These are phyloP conservation scores for Penicillium silybi DNA, from an alignment of 495 filamentous ascomycete species.

Conservation along the genomic window DNA sequence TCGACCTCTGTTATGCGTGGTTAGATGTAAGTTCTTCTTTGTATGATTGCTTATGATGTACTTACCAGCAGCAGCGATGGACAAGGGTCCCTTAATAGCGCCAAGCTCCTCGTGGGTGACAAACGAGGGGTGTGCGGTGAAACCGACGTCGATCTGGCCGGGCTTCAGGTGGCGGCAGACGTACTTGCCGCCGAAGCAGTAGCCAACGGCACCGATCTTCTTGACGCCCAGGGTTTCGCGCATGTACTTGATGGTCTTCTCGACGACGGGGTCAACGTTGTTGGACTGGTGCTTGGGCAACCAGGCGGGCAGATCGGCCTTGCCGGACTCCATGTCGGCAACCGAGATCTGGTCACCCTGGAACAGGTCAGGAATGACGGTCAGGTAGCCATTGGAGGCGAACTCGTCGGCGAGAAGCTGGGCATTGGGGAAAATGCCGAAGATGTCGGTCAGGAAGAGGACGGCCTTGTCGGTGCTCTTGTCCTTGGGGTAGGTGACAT, in stretches of 20 bases:
- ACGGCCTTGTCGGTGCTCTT: slow-evolving; percentile 41
- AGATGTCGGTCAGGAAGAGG: slow-evolving; percentile 58
- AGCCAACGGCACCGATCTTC: slow-evolving; percentile 59
- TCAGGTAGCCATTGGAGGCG: slow-evolving; percentile 76
- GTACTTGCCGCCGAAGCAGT: slow-evolving; percentile 49
- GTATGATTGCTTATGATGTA: background rate
- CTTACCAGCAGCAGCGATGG: slow-evolving; percentile 70
- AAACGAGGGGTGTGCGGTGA: slow-evolving; percentile 72
- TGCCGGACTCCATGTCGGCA: slow-evolving; percentile 52
- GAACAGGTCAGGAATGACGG: slow-evolving; percentile 74
- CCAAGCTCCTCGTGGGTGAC: slow-evolving; percentile 72
- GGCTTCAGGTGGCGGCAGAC: slow-evolving; percentile 42
- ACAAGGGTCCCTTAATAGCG: slow-evolving; percentile 65
- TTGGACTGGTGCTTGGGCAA: slow-evolving; percentile 50
- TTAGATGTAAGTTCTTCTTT: background rate
- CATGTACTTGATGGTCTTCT: slow-evolving; percentile 55
- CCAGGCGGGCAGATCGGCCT: slow-evolving; percentile 62
- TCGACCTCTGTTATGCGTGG: slow-evolving; percentile 58
- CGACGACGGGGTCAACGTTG: slow-evolving; percentile 62
- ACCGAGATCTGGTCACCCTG: slow-evolving; percentile 59
- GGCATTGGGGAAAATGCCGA: slow-evolving; percentile 71
- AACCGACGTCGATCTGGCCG: slow-evolving; percentile 60
- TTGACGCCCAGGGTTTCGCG: slow-evolving; percentile 55
- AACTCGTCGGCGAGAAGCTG: slow-evolving; percentile 81
- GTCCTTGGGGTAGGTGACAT: slow-evolving; percentile 39